Evolutionary conservation across 2,329 filamentous ascomycete species (phyloP).

Genomic region (Cercospora sp.): DNA sequence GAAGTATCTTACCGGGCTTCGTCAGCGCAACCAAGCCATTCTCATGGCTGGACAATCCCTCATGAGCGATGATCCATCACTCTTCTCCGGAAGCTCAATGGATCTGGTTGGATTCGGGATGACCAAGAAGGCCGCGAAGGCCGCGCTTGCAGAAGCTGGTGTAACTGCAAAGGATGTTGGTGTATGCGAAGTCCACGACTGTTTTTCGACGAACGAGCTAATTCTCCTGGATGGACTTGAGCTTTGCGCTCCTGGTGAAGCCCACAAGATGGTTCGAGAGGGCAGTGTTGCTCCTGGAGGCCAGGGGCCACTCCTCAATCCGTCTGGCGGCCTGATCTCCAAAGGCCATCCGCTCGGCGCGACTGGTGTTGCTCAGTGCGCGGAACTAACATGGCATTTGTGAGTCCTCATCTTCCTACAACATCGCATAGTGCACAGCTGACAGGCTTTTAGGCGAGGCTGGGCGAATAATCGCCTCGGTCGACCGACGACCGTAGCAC

Average conservation of each 20-base stretch:
- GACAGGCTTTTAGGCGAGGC: slow-evolving; percentile 54
- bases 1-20: slow-evolving; percentile 80
- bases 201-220: slow-evolving; percentile 95
- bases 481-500: slow-evolving; percentile 65
- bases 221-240: slow-evolving; percentile 83
- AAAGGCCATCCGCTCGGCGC: slow-evolving; percentile 95
- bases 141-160: slow-evolving; percentile 71
- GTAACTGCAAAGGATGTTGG: slow-evolving; percentile 66
- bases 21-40: slow-evolving; percentile 76
- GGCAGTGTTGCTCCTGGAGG: slow-evolving; percentile 88
- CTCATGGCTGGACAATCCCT: slow-evolving; percentile 84
- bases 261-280: slow-evolving; percentile 81
- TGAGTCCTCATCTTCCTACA: not conserved
- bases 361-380: slow-evolving; percentile 91
- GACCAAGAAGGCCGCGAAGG: slow-evolving; percentile 67
- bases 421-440: not conserved
- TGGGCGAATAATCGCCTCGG: slow-evolving; percentile 90
- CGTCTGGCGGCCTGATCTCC: slow-evolving; percentile 77
- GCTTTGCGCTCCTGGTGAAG: slow-evolving; percentile 72
- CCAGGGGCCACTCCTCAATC: slow-evolving; percentile 54
- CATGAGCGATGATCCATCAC: slow-evolving; percentile 73
- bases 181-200: slow-evolving; percentile 95
- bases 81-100: slow-evolving; percentile 79
- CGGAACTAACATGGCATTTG: slow-evolving; percentile 92
- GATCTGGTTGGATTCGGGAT: slow-evolving; percentile 88